Percentiles rank a stretch among this genome's conserved stretches.
These are phyloP conservation scores for Acorus calamus DNA, from an alignment of 106 monocot species.

Conservation along the genomic window DNA sequence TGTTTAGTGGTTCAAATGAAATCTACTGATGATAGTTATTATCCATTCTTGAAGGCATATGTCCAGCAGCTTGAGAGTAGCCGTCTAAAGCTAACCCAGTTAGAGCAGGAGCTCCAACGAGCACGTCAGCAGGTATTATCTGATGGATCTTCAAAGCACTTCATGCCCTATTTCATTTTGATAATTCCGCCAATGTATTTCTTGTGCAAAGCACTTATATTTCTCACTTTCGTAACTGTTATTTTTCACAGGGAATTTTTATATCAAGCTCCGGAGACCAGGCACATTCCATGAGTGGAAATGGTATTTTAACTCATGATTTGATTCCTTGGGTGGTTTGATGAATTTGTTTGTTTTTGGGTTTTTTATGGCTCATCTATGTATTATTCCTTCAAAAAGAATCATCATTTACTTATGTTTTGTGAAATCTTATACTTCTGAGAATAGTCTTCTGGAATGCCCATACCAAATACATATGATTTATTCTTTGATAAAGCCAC, in stretches of 20 bases:
- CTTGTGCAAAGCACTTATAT: no score
- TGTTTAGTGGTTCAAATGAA: no score
- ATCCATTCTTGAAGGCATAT: constrained; percentile 42
- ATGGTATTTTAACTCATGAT: constrained; percentile 22
- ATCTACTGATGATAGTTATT: not conserved
- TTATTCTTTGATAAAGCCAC: no score
- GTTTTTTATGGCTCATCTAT: no score
- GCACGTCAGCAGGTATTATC: constrained; percentile 59
- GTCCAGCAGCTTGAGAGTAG: constrained; percentile 81
- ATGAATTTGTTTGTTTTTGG: no score
- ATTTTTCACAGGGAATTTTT: constrained; percentile 47
- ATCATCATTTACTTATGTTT: no score
- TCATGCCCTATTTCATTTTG: not conserved
- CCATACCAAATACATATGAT: no score
- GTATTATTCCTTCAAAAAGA: no score
- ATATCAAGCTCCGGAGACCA: constrained; percentile 70
- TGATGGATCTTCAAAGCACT: not conserved
- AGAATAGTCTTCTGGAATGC: no score
- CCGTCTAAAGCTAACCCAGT: constrained; percentile 58
- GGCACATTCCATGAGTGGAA: constrained; percentile 49
- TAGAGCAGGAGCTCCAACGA: constrained; percentile 69
- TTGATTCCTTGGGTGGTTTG: no score
- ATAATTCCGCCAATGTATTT: not conserved
- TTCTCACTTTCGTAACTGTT: not conserved
- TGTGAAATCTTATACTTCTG: no score